A percentile compares a stretch with the other conserved stretches of the same genome.
These are phyloP conservation scores for Metarhizium sp. DNA, from an alignment of 2,329 filamentous ascomycete genomes.

Conservation along the genomic window DNA sequence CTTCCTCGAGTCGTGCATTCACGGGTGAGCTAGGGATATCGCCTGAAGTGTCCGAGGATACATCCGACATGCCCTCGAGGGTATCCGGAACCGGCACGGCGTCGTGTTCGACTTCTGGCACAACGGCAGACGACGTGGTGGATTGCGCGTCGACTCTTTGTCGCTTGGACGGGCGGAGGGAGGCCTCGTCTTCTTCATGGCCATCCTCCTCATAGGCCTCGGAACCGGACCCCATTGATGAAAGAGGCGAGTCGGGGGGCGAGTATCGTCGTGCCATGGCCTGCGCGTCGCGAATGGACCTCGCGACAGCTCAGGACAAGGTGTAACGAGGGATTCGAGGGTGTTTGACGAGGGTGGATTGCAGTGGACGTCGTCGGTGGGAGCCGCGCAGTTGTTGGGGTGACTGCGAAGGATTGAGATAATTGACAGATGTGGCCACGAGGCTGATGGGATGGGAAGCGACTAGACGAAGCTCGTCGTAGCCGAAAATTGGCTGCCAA, in stretches of 20 bases:
- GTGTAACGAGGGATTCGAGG: not conserved
- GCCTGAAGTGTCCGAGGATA: slow-evolving; percentile 86
- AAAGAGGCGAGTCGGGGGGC: slow-evolving; percentile 36
- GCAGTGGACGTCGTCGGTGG: not conserved
- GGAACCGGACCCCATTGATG: slow-evolving; percentile 33
- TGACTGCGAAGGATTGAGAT: not conserved
- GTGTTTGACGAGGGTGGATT: not conserved
- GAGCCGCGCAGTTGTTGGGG: not conserved
- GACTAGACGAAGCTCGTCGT: not conserved
- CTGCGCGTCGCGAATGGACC: slow-evolving; percentile 11
- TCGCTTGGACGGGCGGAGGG: slow-evolving; percentile 36
- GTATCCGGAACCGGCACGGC: slow-evolving; percentile 39
- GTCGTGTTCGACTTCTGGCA: slow-evolving; percentile 34
- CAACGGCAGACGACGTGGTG: slow-evolving; percentile 34
- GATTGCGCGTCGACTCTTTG: slow-evolving; percentile 35
- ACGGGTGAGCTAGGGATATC: slow-evolving; percentile 66
- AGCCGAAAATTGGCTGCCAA: not conserved
- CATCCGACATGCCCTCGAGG: slow-evolving; percentile 54
- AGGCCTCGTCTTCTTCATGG: slow-evolving; percentile 29
- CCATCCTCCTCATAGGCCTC: slow-evolving; percentile 38
- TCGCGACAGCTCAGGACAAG: not conserved
- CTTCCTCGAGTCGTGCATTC: slow-evolving; percentile 61
- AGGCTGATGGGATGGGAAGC: not conserved
- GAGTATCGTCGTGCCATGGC: slow-evolving; percentile 27
- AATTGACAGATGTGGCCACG: slow-evolving; percentile 1